A percentile compares a stretch with the other conserved stretches of the same genome.
phyloP scores from a whole-genome alignment of 306 rosid genomes.

The Acmispon strigosus region DNA sequence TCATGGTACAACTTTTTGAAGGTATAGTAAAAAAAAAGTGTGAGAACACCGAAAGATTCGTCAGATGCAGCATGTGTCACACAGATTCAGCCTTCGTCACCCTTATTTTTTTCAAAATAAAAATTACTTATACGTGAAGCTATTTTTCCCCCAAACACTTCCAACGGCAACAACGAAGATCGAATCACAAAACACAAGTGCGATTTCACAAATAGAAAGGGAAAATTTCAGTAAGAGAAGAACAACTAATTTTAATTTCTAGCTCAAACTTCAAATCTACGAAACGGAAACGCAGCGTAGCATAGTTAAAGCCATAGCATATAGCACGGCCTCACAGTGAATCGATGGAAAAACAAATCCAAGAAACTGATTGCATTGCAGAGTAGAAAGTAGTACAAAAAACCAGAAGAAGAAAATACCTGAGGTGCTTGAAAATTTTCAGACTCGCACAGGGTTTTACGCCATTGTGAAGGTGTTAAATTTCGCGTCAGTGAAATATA shows the following conservation, averaged over 20 bases:
- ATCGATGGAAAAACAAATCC: neutral
- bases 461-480: neutral
- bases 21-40: constrained; percentile 13
- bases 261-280: neutral
- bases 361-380: neutral
- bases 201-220: too few relatives aligned
- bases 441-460: neutral
- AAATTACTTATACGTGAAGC: too few relatives aligned
- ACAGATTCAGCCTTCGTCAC: too few relatives aligned
- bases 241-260: neutral
- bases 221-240: neutral
- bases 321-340: neutral
- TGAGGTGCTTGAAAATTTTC: neutral
- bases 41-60: neutral
- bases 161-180: too few relatives aligned
- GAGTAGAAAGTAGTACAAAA: neutral
- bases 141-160: too few relatives aligned
- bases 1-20: constrained; percentile 9
- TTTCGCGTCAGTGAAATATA: neutral
- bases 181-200: too few relatives aligned
- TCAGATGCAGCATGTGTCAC: constrained; percentile 5
- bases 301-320: neutral
- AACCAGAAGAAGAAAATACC: neutral
- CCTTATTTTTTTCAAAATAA: too few relatives aligned
- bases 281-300: neutral